Evolutionary conservation across 2,329 filamentous ascomycete species (phyloP), one percentile per base, ranked within the genome.

Genomic region (Verticillium alfalfae): DNA sequence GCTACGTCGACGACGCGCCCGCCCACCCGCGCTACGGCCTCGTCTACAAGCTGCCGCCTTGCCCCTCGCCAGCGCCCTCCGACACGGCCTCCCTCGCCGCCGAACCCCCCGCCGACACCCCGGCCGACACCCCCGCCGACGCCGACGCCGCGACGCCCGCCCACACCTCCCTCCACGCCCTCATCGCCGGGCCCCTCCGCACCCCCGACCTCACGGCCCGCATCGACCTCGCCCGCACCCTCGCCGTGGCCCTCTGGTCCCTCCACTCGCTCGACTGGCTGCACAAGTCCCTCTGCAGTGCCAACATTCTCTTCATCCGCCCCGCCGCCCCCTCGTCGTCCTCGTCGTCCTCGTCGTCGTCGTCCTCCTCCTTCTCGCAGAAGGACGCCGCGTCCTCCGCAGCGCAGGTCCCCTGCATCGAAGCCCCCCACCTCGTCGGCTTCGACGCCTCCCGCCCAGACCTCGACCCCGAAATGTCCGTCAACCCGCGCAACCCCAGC

Each of bases 361-460:
- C 15, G 84, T 86, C 69, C 83, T 83, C 67, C 71, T 71, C 37
- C 64, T 67, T 34, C 62, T 62, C 34, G 56, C 64, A 26, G 9
- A 72, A 73, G 71, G 70, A 63, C 61, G 64, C 34, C 70, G 79
- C 56, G 71, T 79, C 62, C 78, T 76, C 61, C 64, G 66, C 10
- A 70, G 72, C 37, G 16, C 68, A 75, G 55, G 70, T 77, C 3
- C 76, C 76, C 13, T 74, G 79, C 66, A 76, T 80, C 37, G 69
- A 73, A 7, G 62, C 63, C 63, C 81, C 81, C 0, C 79, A 75
- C 63, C 72, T 85, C 49, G 81, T 78, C 1, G 82, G 83, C 41
- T 85, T 85, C 69, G 83, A 85, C 64, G 84, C 82, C 66, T 78
- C 79, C 2, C 78, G 83, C 4, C 83, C 81, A 1, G 81, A 79